Conservation (phyloP, 2,329 filamentous ascomycete genomes). For the Coniochaeta ligniaria region DNA sequence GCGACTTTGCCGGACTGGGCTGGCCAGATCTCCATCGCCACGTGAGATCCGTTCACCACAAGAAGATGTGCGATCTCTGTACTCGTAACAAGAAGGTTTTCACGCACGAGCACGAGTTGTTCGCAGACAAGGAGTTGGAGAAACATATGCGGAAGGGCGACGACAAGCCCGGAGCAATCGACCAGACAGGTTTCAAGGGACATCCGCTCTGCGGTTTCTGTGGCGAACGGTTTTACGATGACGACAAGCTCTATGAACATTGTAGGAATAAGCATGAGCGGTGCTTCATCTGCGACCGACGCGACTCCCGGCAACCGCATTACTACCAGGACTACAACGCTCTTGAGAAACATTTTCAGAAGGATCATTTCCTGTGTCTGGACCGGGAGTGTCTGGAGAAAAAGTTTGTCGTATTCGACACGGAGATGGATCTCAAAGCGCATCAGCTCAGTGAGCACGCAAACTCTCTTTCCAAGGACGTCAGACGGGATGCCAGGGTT, state of each 20-base stretch:
- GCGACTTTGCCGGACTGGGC: conserved; percentile 69
- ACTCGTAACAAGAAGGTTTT: conserved; percentile 95
- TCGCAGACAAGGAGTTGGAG: conserved; percentile 71
- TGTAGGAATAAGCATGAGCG: conserved; percentile 91
- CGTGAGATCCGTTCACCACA: conserved; percentile 74
- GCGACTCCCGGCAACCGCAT: conserved; percentile 64
- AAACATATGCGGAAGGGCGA: conserved; percentile 89
- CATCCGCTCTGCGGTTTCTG: conserved; percentile 95
- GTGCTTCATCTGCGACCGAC: conserved; percentile 86
- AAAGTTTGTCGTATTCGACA: conserved; percentile 95
- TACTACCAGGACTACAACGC: conserved; percentile 88
- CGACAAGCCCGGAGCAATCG: conserved; percentile 77
- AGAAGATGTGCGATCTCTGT: conserved; percentile 88
- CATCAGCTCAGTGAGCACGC: conserved; percentile 84
- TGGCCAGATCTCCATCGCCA: conserved; percentile 59
- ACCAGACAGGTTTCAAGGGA: conserved; percentile 94
- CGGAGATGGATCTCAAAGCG: conserved; percentile 89
- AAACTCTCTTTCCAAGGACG: conserved; percentile 72
- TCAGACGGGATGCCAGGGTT: conserved; percentile 70
- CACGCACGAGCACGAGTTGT: conserved; percentile 94
- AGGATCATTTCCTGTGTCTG: conserved; percentile 78
- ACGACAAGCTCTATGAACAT: conserved; percentile 89
- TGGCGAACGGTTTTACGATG: conserved; percentile 84
- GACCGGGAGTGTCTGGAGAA: conserved; percentile 89
- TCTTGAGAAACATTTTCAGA: conserved; percentile 78